phyloP scores from a whole-genome alignment of 495 filamentous ascomycete species.

The Evernia prunastri region DNA sequence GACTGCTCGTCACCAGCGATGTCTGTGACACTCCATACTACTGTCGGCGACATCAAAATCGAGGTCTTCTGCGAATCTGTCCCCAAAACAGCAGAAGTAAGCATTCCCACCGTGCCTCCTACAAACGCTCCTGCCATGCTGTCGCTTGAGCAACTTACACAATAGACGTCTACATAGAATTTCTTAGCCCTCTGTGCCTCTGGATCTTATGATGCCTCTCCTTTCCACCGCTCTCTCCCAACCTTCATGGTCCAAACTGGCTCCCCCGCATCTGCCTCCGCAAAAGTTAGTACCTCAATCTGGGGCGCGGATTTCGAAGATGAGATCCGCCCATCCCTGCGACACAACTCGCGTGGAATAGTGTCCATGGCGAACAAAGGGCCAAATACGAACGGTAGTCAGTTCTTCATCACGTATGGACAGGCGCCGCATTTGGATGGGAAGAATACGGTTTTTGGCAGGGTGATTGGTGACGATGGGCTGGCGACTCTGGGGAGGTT shows the following conservation, averaged over 20 bases:
- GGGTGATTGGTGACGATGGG: slow-evolving; percentile 53
- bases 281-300: slow-evolving; percentile 80
- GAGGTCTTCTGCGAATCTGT: slow-evolving; percentile 94
- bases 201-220: slow-evolving; percentile 75
- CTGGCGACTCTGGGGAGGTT: slow-evolving; percentile 50
- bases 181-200: slow-evolving; percentile 94
- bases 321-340: slow-evolving; percentile 79
- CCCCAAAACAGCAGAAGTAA: slow-evolving; percentile 77
- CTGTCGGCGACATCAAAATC: slow-evolving; percentile 84
- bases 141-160: not conserved
- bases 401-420: slow-evolving; percentile 89
- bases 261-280: slow-evolving; percentile 43
- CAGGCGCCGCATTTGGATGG: slow-evolving; percentile 89
- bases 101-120: not conserved
- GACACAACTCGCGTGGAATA: slow-evolving; percentile 81
- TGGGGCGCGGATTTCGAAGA: slow-evolving; percentile 79
- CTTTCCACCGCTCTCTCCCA: slow-evolving; percentile 87
- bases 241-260: slow-evolving; percentile 91
- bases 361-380: slow-evolving; percentile 89
- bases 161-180: slow-evolving; percentile 51
- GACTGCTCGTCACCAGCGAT: slow-evolving; percentile 7
- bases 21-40: slow-evolving; percentile 76
- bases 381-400: slow-evolving; percentile 78
- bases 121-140: not conserved
- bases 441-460: slow-evolving; percentile 88